Evolutionary conservation across 106 monocot genomes (phyloP).

Genomic region (Dioscorea alata): DNA sequence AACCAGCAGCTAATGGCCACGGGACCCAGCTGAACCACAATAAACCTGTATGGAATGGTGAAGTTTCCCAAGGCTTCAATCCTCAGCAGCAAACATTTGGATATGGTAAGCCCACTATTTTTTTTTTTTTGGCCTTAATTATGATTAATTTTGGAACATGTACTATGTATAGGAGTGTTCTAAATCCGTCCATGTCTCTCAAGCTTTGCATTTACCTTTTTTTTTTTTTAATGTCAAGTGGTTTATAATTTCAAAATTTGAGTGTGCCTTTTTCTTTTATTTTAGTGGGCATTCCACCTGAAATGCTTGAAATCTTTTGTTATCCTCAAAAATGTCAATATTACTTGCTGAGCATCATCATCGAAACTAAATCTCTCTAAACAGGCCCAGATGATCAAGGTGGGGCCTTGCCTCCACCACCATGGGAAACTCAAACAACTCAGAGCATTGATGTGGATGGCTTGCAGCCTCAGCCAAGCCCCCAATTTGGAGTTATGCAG

Average conservation of each 20-base stretch:
- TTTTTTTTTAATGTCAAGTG: no score
- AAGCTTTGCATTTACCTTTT: no score
- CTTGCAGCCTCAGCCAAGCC: background rate
- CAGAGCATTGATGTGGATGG: conserved; percentile 12
- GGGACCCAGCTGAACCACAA: conserved; percentile 30
- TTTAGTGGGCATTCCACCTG: background rate
- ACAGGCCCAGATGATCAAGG: conserved; percentile 41
- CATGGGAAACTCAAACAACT: conserved; percentile 62
- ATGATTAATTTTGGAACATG: no score
- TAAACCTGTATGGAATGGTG: conserved; percentile 50
- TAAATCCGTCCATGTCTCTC: no score
- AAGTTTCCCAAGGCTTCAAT: conserved; percentile 10
- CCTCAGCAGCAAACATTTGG: conserved; percentile 23
- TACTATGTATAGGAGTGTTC: no score
- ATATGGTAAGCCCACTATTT: conserved; percentile 39
- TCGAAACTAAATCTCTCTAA: background rate
- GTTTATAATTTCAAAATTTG: no score
- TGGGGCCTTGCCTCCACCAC: conserved; percentile 65
- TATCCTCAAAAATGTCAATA: no score
- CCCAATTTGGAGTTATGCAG: conserved; percentile 5
- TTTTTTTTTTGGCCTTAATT: background rate
- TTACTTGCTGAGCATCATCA: no score
- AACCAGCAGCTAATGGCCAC: conserved; percentile 13
- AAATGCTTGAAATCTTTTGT: background rate
- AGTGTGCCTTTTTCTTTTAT: no score